Conservation (phyloP, 768 basidiomycete species). For the Lentinula sp. region DNA sequence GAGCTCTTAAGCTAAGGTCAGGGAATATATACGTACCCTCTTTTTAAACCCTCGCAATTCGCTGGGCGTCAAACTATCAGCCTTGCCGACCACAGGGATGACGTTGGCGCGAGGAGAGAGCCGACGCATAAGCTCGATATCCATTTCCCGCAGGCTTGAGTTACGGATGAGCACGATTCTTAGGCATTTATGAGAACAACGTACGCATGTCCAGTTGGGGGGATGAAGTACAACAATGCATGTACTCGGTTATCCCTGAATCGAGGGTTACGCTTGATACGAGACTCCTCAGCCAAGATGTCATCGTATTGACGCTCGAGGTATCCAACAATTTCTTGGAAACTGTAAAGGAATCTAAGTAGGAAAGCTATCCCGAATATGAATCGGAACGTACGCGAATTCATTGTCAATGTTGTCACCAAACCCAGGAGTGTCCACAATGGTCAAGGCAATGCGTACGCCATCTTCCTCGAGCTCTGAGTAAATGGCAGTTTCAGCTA, state of each 20-base stretch:
- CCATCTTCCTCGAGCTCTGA: constrained; percentile 98
- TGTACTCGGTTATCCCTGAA: constrained; percentile 98
- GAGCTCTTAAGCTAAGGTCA: not conserved
- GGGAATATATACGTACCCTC: constrained; percentile 45
- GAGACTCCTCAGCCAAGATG: constrained; percentile 95
- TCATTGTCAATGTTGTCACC: constrained; percentile 99
- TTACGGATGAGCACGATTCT: constrained; percentile 6
- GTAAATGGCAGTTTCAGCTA: not conserved
- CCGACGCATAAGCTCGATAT: constrained; percentile 98
- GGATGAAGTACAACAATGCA: constrained; percentile 95
- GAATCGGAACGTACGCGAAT: constrained; percentile 67
- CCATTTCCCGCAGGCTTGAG: constrained; percentile 86
- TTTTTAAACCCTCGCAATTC: constrained; percentile 97
- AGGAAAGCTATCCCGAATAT: constrained; percentile 1
- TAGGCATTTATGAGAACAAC: constrained; percentile 22
- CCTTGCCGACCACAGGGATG: constrained; percentile 96
- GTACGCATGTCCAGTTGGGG: constrained; percentile 95
- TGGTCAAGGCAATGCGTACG: constrained; percentile 94
- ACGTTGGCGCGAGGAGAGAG: constrained; percentile 98
- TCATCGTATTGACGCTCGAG: constrained; percentile 99
- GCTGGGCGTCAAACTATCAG: constrained; percentile 88
- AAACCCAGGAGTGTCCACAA: constrained; percentile 98
- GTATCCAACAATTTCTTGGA: constrained; percentile 94
- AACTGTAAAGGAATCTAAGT: constrained; percentile 40
- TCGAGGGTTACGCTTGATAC: constrained; percentile 98